Evolutionary conservation across 1,284 basidiomycete genomes (phyloP).

Genomic region (Erythrobasidium hasegawianum): DNA sequence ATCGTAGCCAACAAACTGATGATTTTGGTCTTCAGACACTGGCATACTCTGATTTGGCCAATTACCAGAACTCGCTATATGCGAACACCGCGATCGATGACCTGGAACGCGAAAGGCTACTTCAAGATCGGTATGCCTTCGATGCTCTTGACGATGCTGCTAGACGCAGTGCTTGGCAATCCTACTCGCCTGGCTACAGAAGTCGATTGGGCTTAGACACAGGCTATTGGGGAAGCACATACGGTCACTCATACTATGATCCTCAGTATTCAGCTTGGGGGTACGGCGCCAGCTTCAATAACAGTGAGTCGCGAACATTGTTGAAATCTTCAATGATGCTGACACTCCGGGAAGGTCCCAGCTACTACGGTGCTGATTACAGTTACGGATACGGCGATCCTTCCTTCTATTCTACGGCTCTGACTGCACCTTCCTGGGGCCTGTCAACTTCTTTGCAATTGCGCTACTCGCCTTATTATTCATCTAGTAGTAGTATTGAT

Average conservation of each 20-base stretch:
- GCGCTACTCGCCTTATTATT: background rate
- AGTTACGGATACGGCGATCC: slow-evolving; percentile 28
- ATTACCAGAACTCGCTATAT: slow-evolving; percentile 27
- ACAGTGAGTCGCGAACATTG: background rate
- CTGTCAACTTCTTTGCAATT: background rate
- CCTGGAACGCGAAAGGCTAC: slow-evolving; percentile 16
- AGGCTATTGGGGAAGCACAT: slow-evolving; percentile 22
- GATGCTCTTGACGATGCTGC: slow-evolving; percentile 29
- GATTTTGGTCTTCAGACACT: background rate
- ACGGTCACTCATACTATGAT: slow-evolving; percentile 15
- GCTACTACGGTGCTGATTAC: slow-evolving; percentile 16
- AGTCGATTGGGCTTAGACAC: slow-evolving; percentile 14
- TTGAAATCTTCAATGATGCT: background rate
- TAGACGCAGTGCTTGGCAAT: slow-evolving; percentile 12
- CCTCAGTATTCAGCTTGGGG: slow-evolving; percentile 29
- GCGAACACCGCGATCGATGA: slow-evolving; percentile 12
- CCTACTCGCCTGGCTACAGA: slow-evolving; percentile 20
- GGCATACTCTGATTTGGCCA: slow-evolving; percentile 29
- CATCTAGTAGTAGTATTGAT: background rate
- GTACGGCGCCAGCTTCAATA: slow-evolving; percentile 7
- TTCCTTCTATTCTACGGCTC: slow-evolving; percentile 10
- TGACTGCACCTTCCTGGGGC: slow-evolving; percentile 1
- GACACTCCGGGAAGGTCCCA: background rate
- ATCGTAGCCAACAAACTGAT: too few species aligned
- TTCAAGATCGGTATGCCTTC: slow-evolving; percentile 15